Conservation (phyloP, 208 protist species). For the Crithidia fasciculata region DNA sequence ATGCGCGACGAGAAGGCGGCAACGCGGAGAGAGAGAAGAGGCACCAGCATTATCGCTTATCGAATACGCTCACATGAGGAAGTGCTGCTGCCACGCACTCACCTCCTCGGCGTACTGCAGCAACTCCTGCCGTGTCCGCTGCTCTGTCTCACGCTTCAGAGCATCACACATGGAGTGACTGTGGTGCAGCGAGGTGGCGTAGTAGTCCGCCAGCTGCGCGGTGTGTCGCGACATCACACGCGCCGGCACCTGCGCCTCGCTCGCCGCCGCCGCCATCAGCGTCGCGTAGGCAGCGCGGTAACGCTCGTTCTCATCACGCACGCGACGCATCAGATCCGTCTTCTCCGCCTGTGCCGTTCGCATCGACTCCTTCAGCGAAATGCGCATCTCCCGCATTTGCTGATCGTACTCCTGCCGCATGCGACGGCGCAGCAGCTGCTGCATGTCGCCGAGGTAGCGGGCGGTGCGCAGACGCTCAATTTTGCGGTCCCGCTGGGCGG, state of each 20-base stretch:
- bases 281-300: slow-evolving; percentile 77
- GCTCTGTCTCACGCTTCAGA: slow-evolving; percentile 66
- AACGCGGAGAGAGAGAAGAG: slow-evolving; percentile 13
- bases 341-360: slow-evolving; percentile 35
- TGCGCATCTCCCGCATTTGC: slow-evolving; percentile 49
- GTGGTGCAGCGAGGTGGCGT: slow-evolving; percentile 70
- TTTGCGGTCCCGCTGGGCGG: slow-evolving; percentile 70
- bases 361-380: slow-evolving; percentile 46
- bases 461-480: slow-evolving; percentile 79
- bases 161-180: slow-evolving; percentile 68
- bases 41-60: background rate
- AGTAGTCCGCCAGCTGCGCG: slow-evolving; percentile 67
- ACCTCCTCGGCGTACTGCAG: slow-evolving; percentile 72
- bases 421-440: slow-evolving; percentile 64
- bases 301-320: slow-evolving; percentile 80
- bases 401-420: slow-evolving; percentile 74
- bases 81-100: slow-evolving; percentile 80
- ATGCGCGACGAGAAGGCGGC: background rate
- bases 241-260: slow-evolving; percentile 60
- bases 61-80: slow-evolving; percentile 25
- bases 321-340: slow-evolving; percentile 55
- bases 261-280: slow-evolving; percentile 73
- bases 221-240: slow-evolving; percentile 77
- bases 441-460: slow-evolving; percentile 72
- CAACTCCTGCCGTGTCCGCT: slow-evolving; percentile 57